Evolutionary conservation across 2,329 filamentous ascomycete species (phyloP).

Genomic region (Salinomyces thailandicus): DNA sequence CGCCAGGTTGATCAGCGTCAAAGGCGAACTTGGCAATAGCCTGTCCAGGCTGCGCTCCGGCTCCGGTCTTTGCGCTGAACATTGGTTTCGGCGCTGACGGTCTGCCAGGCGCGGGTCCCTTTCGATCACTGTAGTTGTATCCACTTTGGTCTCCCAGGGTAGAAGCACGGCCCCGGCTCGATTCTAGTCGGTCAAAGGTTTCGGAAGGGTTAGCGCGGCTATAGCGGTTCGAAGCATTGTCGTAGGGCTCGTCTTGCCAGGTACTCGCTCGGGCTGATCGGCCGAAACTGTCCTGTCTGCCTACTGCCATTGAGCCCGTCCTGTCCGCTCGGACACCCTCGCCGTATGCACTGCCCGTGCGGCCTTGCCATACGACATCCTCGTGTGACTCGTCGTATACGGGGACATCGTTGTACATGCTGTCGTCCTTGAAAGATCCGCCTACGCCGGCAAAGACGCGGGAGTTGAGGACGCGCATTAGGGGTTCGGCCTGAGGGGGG

Average conservation of each 20-base stretch:
- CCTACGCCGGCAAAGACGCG: conserved; percentile 65
- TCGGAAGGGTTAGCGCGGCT: conserved; percentile 42
- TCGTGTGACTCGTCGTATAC: conserved; percentile 78
- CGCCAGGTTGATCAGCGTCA: conserved; percentile 83
- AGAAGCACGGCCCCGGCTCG: conserved; percentile 3
- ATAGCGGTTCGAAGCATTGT: conserved; percentile 41
- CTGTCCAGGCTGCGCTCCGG: conserved; percentile 52
- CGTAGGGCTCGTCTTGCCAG: conserved; percentile 68
- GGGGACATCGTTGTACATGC: conserved; percentile 88
- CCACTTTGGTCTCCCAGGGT: conserved; percentile 33
- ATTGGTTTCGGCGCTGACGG: conserved; percentile 50
- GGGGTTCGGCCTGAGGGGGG: conserved; percentile 70
- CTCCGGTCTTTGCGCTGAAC: conserved; percentile 1
- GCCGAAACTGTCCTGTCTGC: conserved; percentile 38
- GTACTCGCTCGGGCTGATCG: conserved; percentile 54
- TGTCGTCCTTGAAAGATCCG: conserved; percentile 41
- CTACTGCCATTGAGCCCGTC: conserved; percentile 26
- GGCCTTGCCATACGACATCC: conserved; percentile 72
- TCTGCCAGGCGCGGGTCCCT: conserved; percentile 52
- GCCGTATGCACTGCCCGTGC: conserved; percentile 58
- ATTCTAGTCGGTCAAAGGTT: conserved; percentile 39
- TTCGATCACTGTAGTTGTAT: conserved; percentile 45
- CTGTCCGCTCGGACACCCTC: conserved; percentile 50
- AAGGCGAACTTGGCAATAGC: conserved; percentile 89
- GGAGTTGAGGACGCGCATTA: conserved; percentile 77